phyloP scores from a whole-genome alignment of 306 rosid species.

The Pyrus communis region DNA sequence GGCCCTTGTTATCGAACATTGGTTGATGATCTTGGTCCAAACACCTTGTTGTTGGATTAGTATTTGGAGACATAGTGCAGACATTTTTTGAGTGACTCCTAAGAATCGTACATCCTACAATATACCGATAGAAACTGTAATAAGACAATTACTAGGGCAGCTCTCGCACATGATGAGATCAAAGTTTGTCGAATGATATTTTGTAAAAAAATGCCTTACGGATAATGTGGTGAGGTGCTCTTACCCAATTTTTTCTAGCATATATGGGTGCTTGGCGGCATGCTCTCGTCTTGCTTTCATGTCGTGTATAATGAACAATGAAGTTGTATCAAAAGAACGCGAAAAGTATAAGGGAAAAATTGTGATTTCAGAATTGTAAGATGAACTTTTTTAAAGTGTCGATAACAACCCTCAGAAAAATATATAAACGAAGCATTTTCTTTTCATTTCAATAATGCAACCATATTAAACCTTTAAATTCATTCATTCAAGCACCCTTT shows the following conservation, averaged over 20 bases:
- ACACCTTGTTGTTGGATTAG: background rate
- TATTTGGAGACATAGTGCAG: background rate
- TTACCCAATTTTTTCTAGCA: too few species aligned
- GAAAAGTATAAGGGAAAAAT: too few species aligned
- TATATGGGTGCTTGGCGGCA: background rate
- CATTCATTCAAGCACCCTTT: background rate
- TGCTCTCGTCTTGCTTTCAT: background rate
- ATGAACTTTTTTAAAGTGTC: background rate
- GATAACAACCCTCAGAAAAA: too few species aligned
- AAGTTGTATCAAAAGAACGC: background rate
- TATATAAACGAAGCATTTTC: background rate
- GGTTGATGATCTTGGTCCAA: background rate
- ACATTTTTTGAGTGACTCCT: background rate
- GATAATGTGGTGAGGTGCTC: too few species aligned
- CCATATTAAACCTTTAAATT: background rate
- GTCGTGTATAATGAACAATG: background rate
- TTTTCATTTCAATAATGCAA: background rate
- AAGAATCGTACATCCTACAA: background rate
- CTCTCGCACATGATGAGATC: too few species aligned
- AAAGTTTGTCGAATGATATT: too few species aligned
- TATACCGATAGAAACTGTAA: too few species aligned
- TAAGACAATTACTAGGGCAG: too few species aligned
- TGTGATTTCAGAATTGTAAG: fast-evolving
- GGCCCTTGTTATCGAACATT: background rate
- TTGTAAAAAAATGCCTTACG: too few species aligned